Conservation (phyloP, 805 yeast species). For the Isabelozyma gotoi region DNA sequence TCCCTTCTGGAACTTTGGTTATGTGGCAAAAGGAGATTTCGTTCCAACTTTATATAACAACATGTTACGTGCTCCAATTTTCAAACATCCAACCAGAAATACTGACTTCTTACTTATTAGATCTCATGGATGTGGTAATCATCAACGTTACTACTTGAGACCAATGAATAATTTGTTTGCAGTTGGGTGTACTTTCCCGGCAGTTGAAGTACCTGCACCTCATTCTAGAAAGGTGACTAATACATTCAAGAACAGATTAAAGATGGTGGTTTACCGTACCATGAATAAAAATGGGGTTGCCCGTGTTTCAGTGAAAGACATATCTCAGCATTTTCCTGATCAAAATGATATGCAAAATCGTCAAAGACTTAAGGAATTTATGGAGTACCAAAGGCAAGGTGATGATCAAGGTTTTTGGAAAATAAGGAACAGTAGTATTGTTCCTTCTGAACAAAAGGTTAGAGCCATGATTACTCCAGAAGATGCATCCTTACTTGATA, state of each 20-base stretch:
- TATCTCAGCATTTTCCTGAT: slow-evolving; percentile 91
- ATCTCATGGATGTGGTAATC: slow-evolving; percentile 77
- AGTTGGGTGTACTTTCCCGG: slow-evolving; percentile 92
- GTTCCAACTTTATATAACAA: slow-evolving; percentile 93
- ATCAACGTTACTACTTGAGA: slow-evolving; percentile 68
- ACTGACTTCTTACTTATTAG: slow-evolving; percentile 84
- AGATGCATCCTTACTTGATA: slow-evolving; percentile 80
- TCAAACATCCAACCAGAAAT: slow-evolving; percentile 72
- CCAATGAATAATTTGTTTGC: slow-evolving; percentile 71
- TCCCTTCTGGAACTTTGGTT: slow-evolving; percentile 98
- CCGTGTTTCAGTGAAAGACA: slow-evolving; percentile 80
- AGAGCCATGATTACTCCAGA: slow-evolving; percentile 89
- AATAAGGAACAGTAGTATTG: slow-evolving; percentile 55
- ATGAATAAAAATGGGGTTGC: slow-evolving; percentile 72
- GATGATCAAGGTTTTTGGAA: slow-evolving; percentile 96
- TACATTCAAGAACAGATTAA: slow-evolving; percentile 83
- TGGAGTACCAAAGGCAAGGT: slow-evolving; percentile 95
- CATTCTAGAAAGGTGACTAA: slow-evolving; percentile 95
- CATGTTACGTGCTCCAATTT: slow-evolving; percentile 89
- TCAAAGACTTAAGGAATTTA: slow-evolving; percentile 91
- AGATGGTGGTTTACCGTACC: slow-evolving; percentile 90
- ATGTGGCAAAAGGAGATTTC: slow-evolving; percentile 89
- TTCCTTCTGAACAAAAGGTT: slow-evolving; percentile 75
- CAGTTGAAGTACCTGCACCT: slow-evolving; percentile 94
- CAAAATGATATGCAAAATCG: slow-evolving; percentile 97